A percentile compares a stretch with the other conserved stretches of the same genome.
Conservation (phyloP, 106 monocot genomes). For the Dendrobium catenatum region DNA sequence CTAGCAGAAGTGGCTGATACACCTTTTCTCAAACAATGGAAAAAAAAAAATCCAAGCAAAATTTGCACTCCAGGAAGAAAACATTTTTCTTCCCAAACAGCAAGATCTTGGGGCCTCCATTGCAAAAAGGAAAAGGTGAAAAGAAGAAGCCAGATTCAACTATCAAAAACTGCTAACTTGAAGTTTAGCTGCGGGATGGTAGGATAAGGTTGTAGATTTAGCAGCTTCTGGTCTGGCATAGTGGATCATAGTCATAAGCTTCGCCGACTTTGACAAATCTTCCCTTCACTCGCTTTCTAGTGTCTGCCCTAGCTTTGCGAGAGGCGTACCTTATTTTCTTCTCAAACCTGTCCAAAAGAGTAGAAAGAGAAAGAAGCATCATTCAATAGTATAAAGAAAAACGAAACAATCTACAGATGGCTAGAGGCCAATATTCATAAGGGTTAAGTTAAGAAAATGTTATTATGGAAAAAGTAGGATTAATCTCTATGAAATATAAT, state of each 20-base stretch:
- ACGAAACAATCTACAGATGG: no score
- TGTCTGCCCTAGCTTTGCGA: conserved; percentile 82
- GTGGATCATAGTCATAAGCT: conserved; percentile 88
- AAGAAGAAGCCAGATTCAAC: background rate
- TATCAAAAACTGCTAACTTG: conserved; percentile 4
- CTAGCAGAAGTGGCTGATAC: background rate
- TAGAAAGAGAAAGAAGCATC: background rate
- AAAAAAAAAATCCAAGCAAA: background rate
- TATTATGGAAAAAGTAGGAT: no score
- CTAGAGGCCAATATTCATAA: background rate
- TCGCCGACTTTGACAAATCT: conserved; percentile 86
- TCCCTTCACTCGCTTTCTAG: conserved; percentile 82
- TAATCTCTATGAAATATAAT: no score
- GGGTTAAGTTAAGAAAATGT: no score
- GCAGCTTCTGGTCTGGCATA: conserved; percentile 59
- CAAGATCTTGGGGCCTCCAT: no score
- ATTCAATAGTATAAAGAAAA: no score
- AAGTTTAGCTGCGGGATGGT: background rate
- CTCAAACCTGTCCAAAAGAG: conserved; percentile 59
- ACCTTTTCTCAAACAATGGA: no score
- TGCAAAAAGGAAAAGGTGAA: no score
- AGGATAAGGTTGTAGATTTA: conserved; percentile 15
- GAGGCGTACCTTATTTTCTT: conserved; percentile 95
- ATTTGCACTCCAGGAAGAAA: background rate
- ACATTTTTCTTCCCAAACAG: no score